phyloP scores from a whole-genome alignment of 2,329 filamentous ascomycete genomes.

The Nothophoma quercina region DNA sequence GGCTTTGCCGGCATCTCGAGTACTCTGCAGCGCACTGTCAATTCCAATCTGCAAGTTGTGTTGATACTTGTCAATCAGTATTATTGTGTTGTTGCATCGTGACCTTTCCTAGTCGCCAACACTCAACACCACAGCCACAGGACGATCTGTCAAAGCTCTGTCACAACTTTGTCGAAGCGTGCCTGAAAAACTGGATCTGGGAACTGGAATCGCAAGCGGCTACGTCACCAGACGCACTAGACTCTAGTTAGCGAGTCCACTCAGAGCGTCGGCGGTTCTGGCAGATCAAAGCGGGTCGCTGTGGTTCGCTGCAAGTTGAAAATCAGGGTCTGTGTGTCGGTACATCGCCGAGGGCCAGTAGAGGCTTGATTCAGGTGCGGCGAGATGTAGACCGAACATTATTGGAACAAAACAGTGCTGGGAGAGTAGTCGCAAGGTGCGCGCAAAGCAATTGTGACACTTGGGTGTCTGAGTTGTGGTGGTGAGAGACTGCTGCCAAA shows the following conservation, averaged over 20 bases:
- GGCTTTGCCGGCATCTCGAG: no score
- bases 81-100: neutral
- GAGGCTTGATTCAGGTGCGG: conserved; percentile 6
- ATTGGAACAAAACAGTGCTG: neutral
- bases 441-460: neutral
- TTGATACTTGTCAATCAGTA: no score
- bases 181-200: conserved; percentile 12
- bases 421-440: neutral
- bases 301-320: conserved; percentile 16
- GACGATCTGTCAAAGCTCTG: conserved; percentile 3
- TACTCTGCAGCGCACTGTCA: neutral
- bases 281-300: conserved; percentile 17
- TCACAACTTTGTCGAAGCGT: conserved; percentile 2
- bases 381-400: no score
- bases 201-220: conserved; percentile 1
- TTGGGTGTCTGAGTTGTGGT: neutral
- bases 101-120: neutral
- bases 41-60: no score
- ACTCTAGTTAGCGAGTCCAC: conserved; percentile 8
- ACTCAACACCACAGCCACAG: conserved; percentile 4
- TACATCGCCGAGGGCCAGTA: neutral
- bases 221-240: conserved; percentile 14
- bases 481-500: neutral
- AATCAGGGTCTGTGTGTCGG: conserved; percentile 14
- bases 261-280: conserved; percentile 7